Conservation (phyloP, 2,329 filamentous ascomycete genomes). For the Epichloe hybrida region DNA sequence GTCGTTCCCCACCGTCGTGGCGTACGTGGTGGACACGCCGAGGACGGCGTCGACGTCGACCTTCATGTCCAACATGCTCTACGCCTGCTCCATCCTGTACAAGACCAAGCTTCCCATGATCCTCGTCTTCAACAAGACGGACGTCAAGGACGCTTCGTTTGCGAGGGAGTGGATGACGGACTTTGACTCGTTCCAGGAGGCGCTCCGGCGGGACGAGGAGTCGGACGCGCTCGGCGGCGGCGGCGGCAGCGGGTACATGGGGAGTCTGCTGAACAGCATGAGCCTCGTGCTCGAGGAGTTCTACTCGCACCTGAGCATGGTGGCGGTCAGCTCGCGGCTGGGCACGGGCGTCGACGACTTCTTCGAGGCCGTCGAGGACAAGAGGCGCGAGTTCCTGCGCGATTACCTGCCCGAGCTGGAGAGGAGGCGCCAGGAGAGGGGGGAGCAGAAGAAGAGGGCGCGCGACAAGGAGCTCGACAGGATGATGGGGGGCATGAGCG, state of each 20-base stretch:
- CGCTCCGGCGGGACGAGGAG: conserved; percentile 68
- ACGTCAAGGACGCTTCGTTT: conserved; percentile 80
- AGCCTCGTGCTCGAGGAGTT: conserved; percentile 95
- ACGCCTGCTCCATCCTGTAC: conserved; percentile 96
- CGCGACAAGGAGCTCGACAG: conserved; percentile 75
- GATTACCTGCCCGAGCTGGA: conserved; percentile 93
- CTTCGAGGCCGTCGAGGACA: conserved; percentile 76
- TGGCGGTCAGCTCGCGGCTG: conserved; percentile 86
- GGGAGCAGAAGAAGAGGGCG: conserved; percentile 51
- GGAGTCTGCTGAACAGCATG: conserved; percentile 91
- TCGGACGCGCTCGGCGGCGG: conserved; percentile 62
- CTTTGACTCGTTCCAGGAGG: conserved; percentile 88
- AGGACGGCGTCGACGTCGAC: conserved; percentile 85
- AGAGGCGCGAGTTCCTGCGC: conserved; percentile 73
- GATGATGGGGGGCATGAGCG: conserved; percentile 90
- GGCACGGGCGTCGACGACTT: conserved; percentile 88
- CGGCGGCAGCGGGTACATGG: conserved; percentile 80
- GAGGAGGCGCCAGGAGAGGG: conserved; percentile 58
- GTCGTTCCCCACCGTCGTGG: conserved; percentile 91
- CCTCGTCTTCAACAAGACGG: conserved; percentile 97
- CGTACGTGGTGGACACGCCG: conserved; percentile 95
- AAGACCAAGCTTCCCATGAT: conserved; percentile 99
- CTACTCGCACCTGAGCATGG: conserved; percentile 84
- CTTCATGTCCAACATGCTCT: conserved; percentile 99
- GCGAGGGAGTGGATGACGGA: conserved; percentile 99